Conservation (phyloP, 2,329 filamentous ascomycete species). For the Pestalotiopsis fici region DNA sequence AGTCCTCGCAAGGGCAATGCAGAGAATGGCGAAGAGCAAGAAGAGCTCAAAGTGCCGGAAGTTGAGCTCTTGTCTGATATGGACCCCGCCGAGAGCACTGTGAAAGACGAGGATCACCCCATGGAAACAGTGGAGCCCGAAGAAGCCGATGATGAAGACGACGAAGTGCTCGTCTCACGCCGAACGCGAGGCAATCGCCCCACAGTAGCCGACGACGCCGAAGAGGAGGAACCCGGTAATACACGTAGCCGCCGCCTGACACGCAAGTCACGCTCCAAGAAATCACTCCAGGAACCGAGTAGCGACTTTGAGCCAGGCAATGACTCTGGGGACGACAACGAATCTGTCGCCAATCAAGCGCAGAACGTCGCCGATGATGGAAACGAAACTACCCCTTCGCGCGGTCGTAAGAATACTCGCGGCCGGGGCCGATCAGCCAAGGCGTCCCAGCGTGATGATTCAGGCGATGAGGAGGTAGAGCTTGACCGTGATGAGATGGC, state of each 20-base stretch:
- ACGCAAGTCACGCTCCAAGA: slow-evolving; percentile 46
- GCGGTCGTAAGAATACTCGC: slow-evolving; percentile 42
- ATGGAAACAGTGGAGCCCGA: slow-evolving; percentile 29
- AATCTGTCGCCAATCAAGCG: slow-evolving; percentile 36
- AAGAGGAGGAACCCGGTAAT: slow-evolving; percentile 23
- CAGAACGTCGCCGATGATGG: slow-evolving; percentile 39
- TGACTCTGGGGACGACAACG: slow-evolving; percentile 57
- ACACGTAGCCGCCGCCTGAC: slow-evolving; percentile 48
- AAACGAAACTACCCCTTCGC: slow-evolving; percentile 51
- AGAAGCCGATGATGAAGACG: slow-evolving; percentile 47
- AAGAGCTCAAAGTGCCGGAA: slow-evolving; percentile 15
- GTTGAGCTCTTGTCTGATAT: slow-evolving; percentile 16
- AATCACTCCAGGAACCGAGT: slow-evolving; percentile 53
- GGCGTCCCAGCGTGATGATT: slow-evolving; percentile 54
- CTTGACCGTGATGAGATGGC: slow-evolving; percentile 66
- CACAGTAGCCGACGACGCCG: slow-evolving; percentile 15
- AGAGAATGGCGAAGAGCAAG: slow-evolving; percentile 22
- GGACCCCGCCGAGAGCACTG: slow-evolving; percentile 15
- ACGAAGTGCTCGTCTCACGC: slow-evolving; percentile 48
- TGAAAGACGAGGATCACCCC: slow-evolving; percentile 27
- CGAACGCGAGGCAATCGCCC: slow-evolving; percentile 39
- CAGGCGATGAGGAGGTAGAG: slow-evolving; percentile 53
- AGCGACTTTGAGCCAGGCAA: slow-evolving; percentile 64
- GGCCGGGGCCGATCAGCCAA: slow-evolving; percentile 44
- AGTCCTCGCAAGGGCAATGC: slow-evolving; percentile 34